These are phyloP conservation scores for Ascoidea rubescens DNA, from an alignment of 805 yeast species.

Conservation along the genomic window DNA sequence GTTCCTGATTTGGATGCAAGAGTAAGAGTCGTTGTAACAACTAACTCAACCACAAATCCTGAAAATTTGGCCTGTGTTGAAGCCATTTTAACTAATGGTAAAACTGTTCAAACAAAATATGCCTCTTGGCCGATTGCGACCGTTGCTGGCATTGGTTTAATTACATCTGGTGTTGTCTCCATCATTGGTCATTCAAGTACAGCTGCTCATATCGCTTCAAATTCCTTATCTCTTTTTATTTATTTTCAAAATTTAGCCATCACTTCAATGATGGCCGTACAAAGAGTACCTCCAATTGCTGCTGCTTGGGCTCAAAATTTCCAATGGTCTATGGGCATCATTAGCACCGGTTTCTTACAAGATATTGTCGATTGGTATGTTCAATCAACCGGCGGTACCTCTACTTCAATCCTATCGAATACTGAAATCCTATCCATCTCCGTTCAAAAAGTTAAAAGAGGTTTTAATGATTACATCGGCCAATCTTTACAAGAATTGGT, in stretches of 20 bases:
- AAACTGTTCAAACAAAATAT: conserved; percentile 83
- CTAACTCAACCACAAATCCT: conserved; percentile 25
- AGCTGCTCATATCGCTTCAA: conserved; percentile 95
- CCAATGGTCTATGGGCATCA: conserved; percentile 91
- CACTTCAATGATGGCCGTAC: conserved; percentile 90
- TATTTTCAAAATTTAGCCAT: conserved; percentile 91
- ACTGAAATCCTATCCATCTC: conserved; percentile 59
- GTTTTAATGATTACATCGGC: conserved; percentile 18
- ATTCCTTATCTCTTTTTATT: conserved; percentile 80
- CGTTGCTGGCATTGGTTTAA: conserved; percentile 73
- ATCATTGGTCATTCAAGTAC: conserved; percentile 82
- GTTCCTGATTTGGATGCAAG: conserved; percentile 92
- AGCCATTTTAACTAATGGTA: conserved; percentile 75
- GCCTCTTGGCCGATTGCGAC: conserved; percentile 97
- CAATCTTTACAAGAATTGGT: conserved; percentile 9
- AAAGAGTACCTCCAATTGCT: conserved; percentile 88
- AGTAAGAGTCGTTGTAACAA: conserved; percentile 58
- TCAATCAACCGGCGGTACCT: conserved; percentile 84
- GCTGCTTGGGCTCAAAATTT: conserved; percentile 97
- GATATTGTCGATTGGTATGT: conserved; percentile 84
- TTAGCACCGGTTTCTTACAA: conserved; percentile 66
- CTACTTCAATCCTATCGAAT: conserved; percentile 62
- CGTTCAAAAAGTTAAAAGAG: conserved; percentile 52
- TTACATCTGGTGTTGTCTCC: conserved; percentile 79
- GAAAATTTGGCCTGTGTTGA: conserved; percentile 79